Conservation (phyloP, 1,284 basidiomycete species). For the Phellinidium pouzarii region DNA sequence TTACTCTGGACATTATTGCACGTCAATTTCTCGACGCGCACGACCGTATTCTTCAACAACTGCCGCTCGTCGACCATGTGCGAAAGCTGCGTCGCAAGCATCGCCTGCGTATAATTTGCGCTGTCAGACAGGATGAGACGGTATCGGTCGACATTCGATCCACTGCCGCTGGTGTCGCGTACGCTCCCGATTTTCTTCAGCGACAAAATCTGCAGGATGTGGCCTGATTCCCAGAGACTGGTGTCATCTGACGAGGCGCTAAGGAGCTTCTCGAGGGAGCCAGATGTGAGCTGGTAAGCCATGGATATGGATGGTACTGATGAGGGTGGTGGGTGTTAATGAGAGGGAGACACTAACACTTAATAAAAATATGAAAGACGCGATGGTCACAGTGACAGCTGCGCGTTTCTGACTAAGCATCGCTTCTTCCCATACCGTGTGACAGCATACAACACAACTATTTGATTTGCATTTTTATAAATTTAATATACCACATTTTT, state of each 20-base stretch:
- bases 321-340: background rate
- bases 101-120: slow-evolving; percentile 78
- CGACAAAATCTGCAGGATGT: slow-evolving; percentile 75
- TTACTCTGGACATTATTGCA: slow-evolving; percentile 83
- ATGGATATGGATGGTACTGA: slow-evolving; percentile 18
- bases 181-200: slow-evolving; percentile 67
- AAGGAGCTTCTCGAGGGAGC: slow-evolving; percentile 48
- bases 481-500: no score
- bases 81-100: slow-evolving; percentile 94
- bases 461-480: no score
- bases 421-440: no score
- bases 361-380: background rate
- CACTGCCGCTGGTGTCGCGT: slow-evolving; percentile 32
- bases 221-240: slow-evolving; percentile 46
- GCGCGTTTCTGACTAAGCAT: background rate
- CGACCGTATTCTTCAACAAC: slow-evolving; percentile 69
- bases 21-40: slow-evolving; percentile 72
- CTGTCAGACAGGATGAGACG: slow-evolving; percentile 80
- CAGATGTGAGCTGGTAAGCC: slow-evolving; percentile 45
- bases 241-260: slow-evolving; percentile 42
- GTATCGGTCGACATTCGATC: slow-evolving; percentile 51
- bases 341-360: background rate
- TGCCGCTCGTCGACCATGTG: slow-evolving; percentile 62
- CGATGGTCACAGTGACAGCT: background rate
- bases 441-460: no score